Conservation (phyloP, 73 alveolate species). For the Strombidium stylifer region DNA sequence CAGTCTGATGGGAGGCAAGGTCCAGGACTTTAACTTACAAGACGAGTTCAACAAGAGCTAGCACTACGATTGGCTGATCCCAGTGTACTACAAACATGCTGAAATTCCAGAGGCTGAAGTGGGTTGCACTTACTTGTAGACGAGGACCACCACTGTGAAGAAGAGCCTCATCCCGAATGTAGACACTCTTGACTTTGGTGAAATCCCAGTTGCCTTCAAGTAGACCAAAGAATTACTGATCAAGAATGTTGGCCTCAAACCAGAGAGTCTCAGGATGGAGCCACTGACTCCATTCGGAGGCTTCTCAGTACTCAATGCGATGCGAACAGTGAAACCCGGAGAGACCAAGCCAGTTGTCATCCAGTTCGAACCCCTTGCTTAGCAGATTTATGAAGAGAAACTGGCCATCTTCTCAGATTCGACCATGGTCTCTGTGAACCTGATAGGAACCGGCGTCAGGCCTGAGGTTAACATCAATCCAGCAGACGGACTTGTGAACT, state of each 20-base stretch:
- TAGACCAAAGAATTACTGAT: slow-evolving; percentile 81
- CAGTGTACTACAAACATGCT: slow-evolving; percentile 76
- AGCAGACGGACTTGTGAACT: slow-evolving; percentile 82
- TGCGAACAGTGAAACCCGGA: slow-evolving; percentile 90
- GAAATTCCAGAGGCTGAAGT: slow-evolving; percentile 58
- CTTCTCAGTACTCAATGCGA: slow-evolving; percentile 90
- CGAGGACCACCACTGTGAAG: slow-evolving; percentile 81
- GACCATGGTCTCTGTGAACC: slow-evolving; percentile 81
- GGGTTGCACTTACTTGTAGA: slow-evolving; percentile 70
- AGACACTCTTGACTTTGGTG: slow-evolving; percentile 91
- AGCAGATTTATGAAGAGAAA: slow-evolving; percentile 90
- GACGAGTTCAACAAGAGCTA: slow-evolving; percentile 63
- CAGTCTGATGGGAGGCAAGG: slow-evolving; percentile 80
- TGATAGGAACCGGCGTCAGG: slow-evolving; percentile 95
- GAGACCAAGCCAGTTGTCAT: slow-evolving; percentile 82
- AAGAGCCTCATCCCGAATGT: slow-evolving; percentile 86
- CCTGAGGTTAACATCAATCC: slow-evolving; percentile 89
- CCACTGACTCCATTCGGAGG: slow-evolving; percentile 92
- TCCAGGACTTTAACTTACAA: slow-evolving; percentile 62
- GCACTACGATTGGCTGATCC: slow-evolving; percentile 94
- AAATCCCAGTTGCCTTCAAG: slow-evolving; percentile 92
- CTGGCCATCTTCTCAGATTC: slow-evolving; percentile 74
- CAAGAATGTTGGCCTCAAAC: slow-evolving; percentile 75
- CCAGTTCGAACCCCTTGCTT: slow-evolving; percentile 87
- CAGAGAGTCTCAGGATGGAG: slow-evolving; percentile 83